Percentiles rank a stretch among this genome's conserved stretches.
Evolutionary conservation across 176 grass and related monocot genomes (phyloP).

Genomic region (Saccharum spontaneum): DNA sequence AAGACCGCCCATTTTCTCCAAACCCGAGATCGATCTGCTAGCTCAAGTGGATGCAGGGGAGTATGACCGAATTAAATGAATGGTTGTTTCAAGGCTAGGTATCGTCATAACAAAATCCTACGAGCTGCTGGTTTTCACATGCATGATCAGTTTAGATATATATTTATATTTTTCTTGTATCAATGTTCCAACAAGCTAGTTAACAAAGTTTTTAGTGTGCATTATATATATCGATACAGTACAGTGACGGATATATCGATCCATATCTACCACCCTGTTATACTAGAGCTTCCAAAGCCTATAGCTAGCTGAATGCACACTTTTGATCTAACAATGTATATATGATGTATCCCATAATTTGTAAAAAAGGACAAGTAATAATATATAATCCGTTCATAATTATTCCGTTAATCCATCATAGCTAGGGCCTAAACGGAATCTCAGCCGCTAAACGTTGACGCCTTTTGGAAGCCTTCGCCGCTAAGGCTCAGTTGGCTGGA

Average conservation of each 20-base stretch:
- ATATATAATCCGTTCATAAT: background rate
- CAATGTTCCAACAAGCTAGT: background rate
- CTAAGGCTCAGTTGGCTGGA: constrained; percentile 37
- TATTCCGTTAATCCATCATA: background rate
- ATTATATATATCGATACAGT: background rate
- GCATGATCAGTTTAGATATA: background rate
- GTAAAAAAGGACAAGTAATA: background rate
- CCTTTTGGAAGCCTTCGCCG: constrained; percentile 50
- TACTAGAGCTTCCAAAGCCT: background rate
- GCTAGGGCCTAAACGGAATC: constrained; percentile 6
- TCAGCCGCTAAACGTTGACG: background rate
- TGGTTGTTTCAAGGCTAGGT: background rate
- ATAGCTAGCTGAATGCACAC: background rate
- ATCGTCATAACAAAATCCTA: background rate
- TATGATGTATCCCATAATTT: background rate
- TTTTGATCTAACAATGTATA: background rate
- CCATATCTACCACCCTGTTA: background rate
- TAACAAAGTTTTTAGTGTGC: background rate
- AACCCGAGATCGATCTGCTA: background rate
- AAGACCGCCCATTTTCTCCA: background rate
- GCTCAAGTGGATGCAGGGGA: background rate
- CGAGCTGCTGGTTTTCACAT: background rate
- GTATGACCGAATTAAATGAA: too few relatives aligned
- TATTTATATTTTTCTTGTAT: background rate
- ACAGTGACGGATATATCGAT: too few relatives aligned